Evolutionary conservation across 306 rosid species (phyloP), one percentile per base, ranked within the genome.

Genomic region (Trifolium dubium): DNA sequence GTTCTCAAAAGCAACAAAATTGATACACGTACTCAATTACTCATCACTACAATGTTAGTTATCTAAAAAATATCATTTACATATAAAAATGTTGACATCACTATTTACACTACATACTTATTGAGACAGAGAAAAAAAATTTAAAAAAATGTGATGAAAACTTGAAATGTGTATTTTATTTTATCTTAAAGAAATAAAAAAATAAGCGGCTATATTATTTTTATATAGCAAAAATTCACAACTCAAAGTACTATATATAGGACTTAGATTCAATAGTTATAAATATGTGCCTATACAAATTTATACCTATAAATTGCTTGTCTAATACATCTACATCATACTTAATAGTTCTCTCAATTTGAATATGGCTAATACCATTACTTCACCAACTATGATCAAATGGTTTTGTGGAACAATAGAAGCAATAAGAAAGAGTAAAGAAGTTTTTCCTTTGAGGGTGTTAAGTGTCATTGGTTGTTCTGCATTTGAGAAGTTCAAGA

Each of bases 301-400:
- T 51, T 35, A 31, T 10, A 35, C 46, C 56, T 72, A 77, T 72
- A 80, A 74, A 80, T 67, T 67, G 39, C 55, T 32, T 39, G 28
- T 61, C 58, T 62, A 47, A 59, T 50, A 23, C 54, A 69, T 23
- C 43, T 31, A 12, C 8, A 55, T 19, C 62, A 31, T 29, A 75
- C 71, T 41, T 76, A 8, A 44, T 5, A 10, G 46, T 71, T 65
- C 5, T 58, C 70, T 50, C 61, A 39, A 37, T 37, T 64, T n/a
- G n/a, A 76, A 76, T 64, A 70, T 69, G 73, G 32, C 68, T 70
- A 44, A 63, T 56, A n/a, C 69, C 58, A 69, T 46, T 65, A 55
- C 53, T 65, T 76, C 67, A 76, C 53, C 30, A 44, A 77, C 73
- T 29, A 40, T 8, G 4, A 44, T n/a, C 2, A 44, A 12, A 4